Base-by-base conservation (phyloP, 305 asterid species). In the Fraxinus latifolia region DNA sequence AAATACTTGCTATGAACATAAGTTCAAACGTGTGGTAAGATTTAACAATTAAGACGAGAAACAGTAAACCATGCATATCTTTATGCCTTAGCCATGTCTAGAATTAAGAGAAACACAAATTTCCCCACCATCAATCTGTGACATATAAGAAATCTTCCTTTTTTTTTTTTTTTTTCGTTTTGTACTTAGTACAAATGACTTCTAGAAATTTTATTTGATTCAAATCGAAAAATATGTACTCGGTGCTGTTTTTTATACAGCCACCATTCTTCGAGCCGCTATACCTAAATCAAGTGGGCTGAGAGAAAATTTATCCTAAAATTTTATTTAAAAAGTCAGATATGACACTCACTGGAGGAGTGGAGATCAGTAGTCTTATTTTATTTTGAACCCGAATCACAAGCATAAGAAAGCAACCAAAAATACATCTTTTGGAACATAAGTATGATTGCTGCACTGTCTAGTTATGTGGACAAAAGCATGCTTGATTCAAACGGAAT, bases 21-120 rank as follows among this genome's bases (percentile, higher is more conserved):
- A 27, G 21, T 76, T 47, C 58, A 14, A 58, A 44, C 1, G 25
- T 76, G 33, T 4, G 1, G 21, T 23, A 72, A 83, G 74, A 79
- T 79, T 75, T 58, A 71, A 47, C 60, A 50, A 50, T 50, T 44
- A 74, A n/a, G 50, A 83, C 60, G 73, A 39, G 67, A 80, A 60
- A 42, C 33, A 74, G 72, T 39, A 74, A 68, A 19, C 77, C 76
- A 11, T 68, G 73, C 70, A 78, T 55, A 78, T 76, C 77, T 42
- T 76, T 81, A 78, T 77, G 82, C 84, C 77, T 31, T 76, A 58
- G 21, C 27, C 80, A 76, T 12, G 44, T 33, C 75, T 39, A 75
- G 68, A 42, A 27, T 73, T 23, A 21, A 37, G 34, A 67, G 42
- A 8, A 42, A 50, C 42, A 47, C 32, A 73, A 32, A 21, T 7